These are phyloP conservation scores for Pseudocercospora fijiensis DNA, from an alignment of 2,329 filamentous ascomycete species.

Conservation along the genomic window DNA sequence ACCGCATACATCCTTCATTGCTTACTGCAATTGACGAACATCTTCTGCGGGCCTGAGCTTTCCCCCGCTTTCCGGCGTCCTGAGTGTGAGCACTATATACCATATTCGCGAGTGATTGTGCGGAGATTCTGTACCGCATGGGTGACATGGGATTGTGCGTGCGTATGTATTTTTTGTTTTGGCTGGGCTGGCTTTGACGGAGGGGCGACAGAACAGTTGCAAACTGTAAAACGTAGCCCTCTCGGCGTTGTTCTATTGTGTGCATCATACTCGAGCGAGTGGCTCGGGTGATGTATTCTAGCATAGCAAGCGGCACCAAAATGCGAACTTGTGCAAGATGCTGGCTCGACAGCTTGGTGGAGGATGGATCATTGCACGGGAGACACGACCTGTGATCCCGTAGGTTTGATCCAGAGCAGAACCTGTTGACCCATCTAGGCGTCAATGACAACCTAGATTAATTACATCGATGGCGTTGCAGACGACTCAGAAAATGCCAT, in stretches of 20 bases:
- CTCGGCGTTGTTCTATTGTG: slow-evolving; percentile 1
- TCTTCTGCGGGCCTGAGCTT: slow-evolving; percentile 9
- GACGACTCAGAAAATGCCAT: background rate
- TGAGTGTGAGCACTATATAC: slow-evolving; percentile 26
- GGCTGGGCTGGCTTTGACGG: background rate
- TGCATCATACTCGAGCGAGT: slow-evolving; percentile 2
- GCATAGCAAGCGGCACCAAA: background rate
- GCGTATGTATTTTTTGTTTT: background rate
- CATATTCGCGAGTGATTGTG: slow-evolving; percentile 21
- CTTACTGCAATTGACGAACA: slow-evolving; percentile 3
- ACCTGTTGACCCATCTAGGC: background rate
- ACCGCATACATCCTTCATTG: background rate
- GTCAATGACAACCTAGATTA: background rate
- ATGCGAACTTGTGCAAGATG: background rate
- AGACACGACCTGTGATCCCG: background rate
- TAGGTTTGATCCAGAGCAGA: background rate
- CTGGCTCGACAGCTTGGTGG: background rate
- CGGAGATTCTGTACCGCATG: slow-evolving; percentile 3
- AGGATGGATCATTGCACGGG: background rate
- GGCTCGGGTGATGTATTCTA: slow-evolving; percentile 4
- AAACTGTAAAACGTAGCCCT: slow-evolving; percentile 1
- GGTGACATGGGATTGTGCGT: background rate
- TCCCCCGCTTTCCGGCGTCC: slow-evolving; percentile 17
- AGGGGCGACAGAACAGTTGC: slow-evolving; percentile 7
- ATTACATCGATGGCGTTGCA: background rate